Evolutionary conservation across 2,329 filamentous ascomycete genomes (phyloP).

Genomic region (Colletotrichum sp.): DNA sequence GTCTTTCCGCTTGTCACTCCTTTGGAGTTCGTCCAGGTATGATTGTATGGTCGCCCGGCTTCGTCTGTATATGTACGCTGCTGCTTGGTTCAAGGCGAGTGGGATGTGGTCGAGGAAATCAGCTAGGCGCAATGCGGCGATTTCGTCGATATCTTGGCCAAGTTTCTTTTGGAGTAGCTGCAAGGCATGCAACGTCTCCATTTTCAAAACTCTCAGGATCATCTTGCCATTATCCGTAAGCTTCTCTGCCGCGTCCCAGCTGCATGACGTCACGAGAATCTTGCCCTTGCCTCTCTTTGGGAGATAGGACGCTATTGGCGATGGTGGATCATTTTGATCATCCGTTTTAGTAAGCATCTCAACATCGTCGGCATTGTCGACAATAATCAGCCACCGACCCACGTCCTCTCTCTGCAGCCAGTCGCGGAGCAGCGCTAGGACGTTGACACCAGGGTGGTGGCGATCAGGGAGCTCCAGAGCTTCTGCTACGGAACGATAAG

Average conservation of each 20-base stretch:
- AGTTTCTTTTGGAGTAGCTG: conserved; percentile 29
- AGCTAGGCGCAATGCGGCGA: not conserved
- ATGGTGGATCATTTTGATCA: not conserved
- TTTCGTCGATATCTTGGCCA: not conserved
- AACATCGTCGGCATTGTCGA: conserved; percentile 20
- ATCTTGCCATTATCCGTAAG: conserved; percentile 9
- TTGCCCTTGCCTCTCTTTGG: conserved; percentile 18
- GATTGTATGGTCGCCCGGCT: conserved; percentile 17
- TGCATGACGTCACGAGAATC: conserved; percentile 22
- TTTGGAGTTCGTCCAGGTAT: conserved; percentile 32
- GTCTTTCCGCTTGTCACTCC: conserved; percentile 24
- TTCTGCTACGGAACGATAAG: conserved; percentile 13
- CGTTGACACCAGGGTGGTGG: conserved; percentile 5
- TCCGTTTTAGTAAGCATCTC: not conserved
- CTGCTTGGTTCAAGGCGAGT: conserved; percentile 35
- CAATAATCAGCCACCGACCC: conserved; percentile 24
- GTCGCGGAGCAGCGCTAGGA: conserved; percentile 17
- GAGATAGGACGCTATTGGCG: conserved; percentile 20
- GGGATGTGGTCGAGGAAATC: conserved; percentile 34
- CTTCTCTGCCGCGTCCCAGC: conserved; percentile 17
- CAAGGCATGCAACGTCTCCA: conserved; percentile 28
- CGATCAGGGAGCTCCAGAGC: conserved; percentile 6
- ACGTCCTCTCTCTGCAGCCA: conserved; percentile 22
- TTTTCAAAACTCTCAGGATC: conserved; percentile 13
- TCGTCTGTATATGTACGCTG: not conserved